Evolutionary conservation across 768 basidiomycete genomes (phyloP).

Genomic region (Kwoniella newhampshirensis): DNA sequence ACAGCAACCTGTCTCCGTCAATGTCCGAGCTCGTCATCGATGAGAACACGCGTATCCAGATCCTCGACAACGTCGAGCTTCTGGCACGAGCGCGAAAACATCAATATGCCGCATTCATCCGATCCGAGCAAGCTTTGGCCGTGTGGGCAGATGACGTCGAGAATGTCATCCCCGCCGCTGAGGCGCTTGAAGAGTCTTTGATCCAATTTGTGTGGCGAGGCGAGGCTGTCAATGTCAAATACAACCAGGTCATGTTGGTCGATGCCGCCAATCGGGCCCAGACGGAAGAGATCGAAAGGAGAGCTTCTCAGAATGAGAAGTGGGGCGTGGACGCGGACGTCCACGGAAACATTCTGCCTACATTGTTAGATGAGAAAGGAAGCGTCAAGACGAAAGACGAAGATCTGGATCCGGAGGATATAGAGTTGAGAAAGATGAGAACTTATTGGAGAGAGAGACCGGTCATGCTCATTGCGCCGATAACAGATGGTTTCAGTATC

Average conservation of each 20-base stretch:
- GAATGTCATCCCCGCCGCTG: constrained; percentile 63
- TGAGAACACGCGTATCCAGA: constrained; percentile 77
- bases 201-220: constrained; percentile 77
- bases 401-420: constrained; percentile 45
- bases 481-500: constrained; percentile 45
- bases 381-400: constrained; percentile 20
- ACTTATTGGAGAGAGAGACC: constrained; percentile 40
- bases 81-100: constrained; percentile 80
- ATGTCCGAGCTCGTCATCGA: constrained; percentile 59
- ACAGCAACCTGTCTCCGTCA: constrained; percentile 29
- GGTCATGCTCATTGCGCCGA: constrained; percentile 43
- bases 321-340: constrained; percentile 1
- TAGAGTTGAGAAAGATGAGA: constrained; percentile 31
- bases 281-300: constrained; percentile 14
- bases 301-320: constrained; percentile 19
- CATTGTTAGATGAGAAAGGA: constrained; percentile 35
- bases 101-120: constrained; percentile 83
- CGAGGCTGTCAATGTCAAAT: constrained; percentile 39
- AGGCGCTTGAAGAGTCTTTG: constrained; percentile 64
- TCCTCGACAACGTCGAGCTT: constrained; percentile 72
- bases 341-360: constrained; percentile 16
- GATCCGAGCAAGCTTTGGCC: constrained; percentile 78
- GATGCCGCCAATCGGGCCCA: constrained; percentile 29
- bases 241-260: constrained; percentile 36
- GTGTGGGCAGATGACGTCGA: constrained; percentile 82